phyloP scores from a whole-genome alignment of 1,284 basidiomycete species.

The Ceratobasidium sp. region DNA sequence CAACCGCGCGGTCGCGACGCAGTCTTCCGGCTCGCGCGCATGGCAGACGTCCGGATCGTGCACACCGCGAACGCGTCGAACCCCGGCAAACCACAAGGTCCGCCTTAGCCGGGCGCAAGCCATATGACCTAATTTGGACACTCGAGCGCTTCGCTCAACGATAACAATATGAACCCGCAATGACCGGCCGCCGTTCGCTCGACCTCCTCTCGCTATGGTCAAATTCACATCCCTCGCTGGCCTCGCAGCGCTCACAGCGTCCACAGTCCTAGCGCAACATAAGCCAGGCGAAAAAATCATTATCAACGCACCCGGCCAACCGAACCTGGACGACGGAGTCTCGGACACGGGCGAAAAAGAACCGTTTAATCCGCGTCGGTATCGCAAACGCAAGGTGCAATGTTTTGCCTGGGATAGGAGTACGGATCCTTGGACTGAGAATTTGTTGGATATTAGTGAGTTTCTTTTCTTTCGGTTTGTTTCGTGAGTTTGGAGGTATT shows the following conservation, averaged over 20 bases:
- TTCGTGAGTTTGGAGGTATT: not conserved
- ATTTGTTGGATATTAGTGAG: slow-evolving; percentile 42
- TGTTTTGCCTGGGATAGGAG: slow-evolving; percentile 44
- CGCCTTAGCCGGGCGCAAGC: not conserved
- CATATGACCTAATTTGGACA: slow-evolving; percentile 7
- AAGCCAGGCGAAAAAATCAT: slow-evolving; percentile 39
- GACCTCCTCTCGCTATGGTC: slow-evolving; percentile 7
- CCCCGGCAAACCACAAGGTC: slow-evolving; percentile 25
- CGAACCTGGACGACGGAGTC: slow-evolving; percentile 34
- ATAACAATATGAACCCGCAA: not conserved
- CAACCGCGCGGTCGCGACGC: no score
- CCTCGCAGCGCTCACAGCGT: slow-evolving; percentile 19
- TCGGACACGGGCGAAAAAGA: slow-evolving; percentile 38
- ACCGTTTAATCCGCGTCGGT: slow-evolving; percentile 39
- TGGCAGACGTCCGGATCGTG: no score
- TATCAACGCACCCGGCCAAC: slow-evolving; percentile 41
- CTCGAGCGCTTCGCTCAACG: slow-evolving; percentile 16
- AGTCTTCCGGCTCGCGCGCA: no score
- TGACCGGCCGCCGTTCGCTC: no score
- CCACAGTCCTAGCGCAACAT: slow-evolving; percentile 2
- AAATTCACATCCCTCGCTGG: slow-evolving; percentile 19
- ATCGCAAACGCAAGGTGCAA: slow-evolving; percentile 36
- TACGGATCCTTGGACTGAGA: slow-evolving; percentile 35
- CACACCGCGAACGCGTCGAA: slow-evolving; percentile 12
- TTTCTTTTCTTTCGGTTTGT: not conserved